A percentile compares a stretch with the other conserved stretches of the same genome.
These are phyloP conservation scores for Quercus engelmannii DNA, from an alignment of 306 rosid species.

Conservation along the genomic window DNA sequence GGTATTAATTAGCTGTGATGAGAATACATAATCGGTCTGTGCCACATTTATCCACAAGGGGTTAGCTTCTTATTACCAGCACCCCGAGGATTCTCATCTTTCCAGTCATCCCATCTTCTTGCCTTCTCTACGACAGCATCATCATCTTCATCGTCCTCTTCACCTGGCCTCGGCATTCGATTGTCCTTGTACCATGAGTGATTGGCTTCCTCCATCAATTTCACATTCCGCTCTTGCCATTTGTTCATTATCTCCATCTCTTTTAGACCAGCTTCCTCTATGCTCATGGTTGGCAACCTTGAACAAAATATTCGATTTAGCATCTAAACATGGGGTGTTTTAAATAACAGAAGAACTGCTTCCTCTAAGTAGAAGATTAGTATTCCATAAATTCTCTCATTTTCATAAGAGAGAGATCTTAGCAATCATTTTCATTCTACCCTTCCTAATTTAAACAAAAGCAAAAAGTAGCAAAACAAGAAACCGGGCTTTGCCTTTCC, in stretches of 20 bases:
- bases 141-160: constrained; percentile 70
- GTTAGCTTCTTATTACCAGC: constrained; percentile 95
- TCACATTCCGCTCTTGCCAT: constrained; percentile 86
- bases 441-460: neutral
- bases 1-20: neutral
- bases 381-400: neutral
- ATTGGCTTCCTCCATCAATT: constrained; percentile 79
- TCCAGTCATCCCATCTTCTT: constrained; percentile 97
- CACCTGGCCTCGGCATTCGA: constrained; percentile 46
- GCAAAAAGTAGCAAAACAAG: neutral
- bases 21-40: neutral
- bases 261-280: constrained; percentile 93
- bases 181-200: constrained; percentile 80
- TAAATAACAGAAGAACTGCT: neutral
- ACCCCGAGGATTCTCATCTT: constrained; percentile 95
- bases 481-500: neutral
- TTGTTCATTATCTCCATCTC: constrained; percentile 97
- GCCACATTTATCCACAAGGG: constrained; percentile 65
- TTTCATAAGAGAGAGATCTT: neutral
- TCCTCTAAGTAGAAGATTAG: neutral
- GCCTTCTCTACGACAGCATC: constrained; percentile 89
- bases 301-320: constrained; percentile 31
- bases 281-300: constrained; percentile 99
- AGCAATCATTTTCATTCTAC: neutral
- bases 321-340: constrained; percentile 8